Base-by-base conservation (phyloP, 352 stramenopile genomes). In the Hyaloperonospora brassicae region DNA sequence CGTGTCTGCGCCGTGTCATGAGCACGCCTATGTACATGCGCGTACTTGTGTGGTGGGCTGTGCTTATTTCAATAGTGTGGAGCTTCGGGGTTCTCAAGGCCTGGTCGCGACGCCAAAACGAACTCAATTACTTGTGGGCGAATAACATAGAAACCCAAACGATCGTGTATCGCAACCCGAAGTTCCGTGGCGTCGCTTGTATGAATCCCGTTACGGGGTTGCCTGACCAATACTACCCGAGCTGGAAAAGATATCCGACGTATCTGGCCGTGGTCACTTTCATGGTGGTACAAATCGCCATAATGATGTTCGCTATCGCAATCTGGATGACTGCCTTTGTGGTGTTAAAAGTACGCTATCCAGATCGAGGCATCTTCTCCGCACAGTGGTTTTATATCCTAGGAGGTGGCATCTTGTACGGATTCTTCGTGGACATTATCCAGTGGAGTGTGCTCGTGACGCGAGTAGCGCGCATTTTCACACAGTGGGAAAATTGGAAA, bases 401-500 rank as follows among this genome's bases (percentile, higher is more conserved):
- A 9, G 75, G 71, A 30, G 81, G 79, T 36, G 81, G 81, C 55
- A 75, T 92, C 30, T 56, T 86, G 35, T 92, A 89, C 50, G 81
- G 81, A 1, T 56, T 92, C 30, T 92, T 92, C 45, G 81, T 92
- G 2, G 81, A 92, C 45, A 70, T 92, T 49, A 74, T 92, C 27
- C 81, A 92, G 58, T 92, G 81, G 81, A 87, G 72, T 42, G 48
- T 92, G 14, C 82, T 92, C 53, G 79, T 92, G 13, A 87, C 77
- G 23, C 76, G 72, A 13, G 74, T 78, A 22, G 81, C 76, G 17
- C 71, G 76, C n/a, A 64, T 83, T 50, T 79, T 89, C 31, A 88
- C 79, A 0, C 69, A 86, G 45, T 92, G 81, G 81, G 81, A 92
- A 47, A 92, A 92, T 62, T 89, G 79, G 78, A 87, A 87, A 49